Conservation (phyloP, 805 yeast species). For the Candida vartiovaarae region DNA sequence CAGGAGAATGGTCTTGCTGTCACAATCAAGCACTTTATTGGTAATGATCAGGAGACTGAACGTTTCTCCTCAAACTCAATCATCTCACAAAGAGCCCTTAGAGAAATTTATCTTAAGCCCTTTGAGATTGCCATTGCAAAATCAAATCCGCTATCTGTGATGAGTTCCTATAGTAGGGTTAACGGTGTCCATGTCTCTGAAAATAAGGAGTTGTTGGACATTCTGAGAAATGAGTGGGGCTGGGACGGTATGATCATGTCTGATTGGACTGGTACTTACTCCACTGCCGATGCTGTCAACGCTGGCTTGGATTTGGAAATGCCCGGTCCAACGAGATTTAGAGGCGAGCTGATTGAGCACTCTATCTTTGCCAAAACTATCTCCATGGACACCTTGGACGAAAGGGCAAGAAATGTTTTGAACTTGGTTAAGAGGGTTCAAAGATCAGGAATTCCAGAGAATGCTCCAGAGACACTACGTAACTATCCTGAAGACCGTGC, state of each 20-base stretch:
- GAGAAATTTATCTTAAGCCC: slow-evolving; percentile 56
- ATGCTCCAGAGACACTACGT: slow-evolving; percentile 31
- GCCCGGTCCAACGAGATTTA: slow-evolving; percentile 54
- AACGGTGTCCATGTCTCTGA: slow-evolving; percentile 52
- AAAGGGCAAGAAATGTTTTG: slow-evolving; percentile 41
- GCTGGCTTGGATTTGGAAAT: slow-evolving; percentile 57
- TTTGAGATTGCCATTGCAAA: slow-evolving; percentile 51
- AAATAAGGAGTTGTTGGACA: slow-evolving; percentile 30
- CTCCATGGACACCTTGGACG: slow-evolving; percentile 36
- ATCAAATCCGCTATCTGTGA: slow-evolving; percentile 43
- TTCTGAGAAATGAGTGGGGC: slow-evolving; percentile 49
- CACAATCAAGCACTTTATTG: slow-evolving; percentile 50
- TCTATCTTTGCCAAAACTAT: slow-evolving; percentile 32
- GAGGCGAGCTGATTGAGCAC: slow-evolving; percentile 29
- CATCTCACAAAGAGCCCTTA: slow-evolving; percentile 49
- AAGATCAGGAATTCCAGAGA: slow-evolving; percentile 34
- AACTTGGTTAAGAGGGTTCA: slow-evolving; percentile 38
- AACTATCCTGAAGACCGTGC: slow-evolving; percentile 35
- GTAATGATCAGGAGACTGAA: slow-evolving; percentile 54
- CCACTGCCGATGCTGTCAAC: slow-evolving; percentile 37
- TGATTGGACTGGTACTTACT: slow-evolving; percentile 58
- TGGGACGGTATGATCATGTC: slow-evolving; percentile 50
- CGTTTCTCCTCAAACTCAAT: slow-evolving; percentile 39
- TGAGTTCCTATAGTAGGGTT: slow-evolving; percentile 57
- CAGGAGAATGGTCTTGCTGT: slow-evolving; percentile 44